Conservation (phyloP, 306 rosid species). For the Gillenia trifoliata region DNA sequence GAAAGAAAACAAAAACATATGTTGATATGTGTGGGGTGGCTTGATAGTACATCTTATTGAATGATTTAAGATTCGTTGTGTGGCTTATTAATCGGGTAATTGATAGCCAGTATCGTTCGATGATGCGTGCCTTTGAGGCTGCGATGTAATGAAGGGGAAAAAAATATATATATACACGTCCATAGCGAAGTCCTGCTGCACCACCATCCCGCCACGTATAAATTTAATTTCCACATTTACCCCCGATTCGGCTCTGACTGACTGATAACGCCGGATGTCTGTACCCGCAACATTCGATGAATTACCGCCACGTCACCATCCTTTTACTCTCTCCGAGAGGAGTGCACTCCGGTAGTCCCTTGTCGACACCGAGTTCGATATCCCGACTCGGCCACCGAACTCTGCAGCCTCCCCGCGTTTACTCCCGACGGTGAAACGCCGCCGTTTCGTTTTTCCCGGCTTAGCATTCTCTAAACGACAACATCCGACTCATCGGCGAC, state of each 20-base stretch:
- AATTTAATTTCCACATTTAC: background rate
- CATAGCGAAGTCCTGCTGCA: background rate
- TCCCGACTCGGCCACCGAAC: constrained; percentile 36
- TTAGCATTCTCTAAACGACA: constrained; percentile 63
- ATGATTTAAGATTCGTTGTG: too few species aligned
- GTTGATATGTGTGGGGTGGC: too few species aligned
- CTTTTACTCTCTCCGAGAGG: background rate
- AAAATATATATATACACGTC: background rate
- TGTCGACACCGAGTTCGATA: constrained; percentile 30
- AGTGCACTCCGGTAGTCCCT: constrained; percentile 27
- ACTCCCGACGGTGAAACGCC: constrained; percentile 41
- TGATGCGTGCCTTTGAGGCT: too few species aligned
- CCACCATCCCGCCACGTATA: background rate
- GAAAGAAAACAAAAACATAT: background rate
- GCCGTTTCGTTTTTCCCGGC: constrained; percentile 43
- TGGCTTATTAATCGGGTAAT: too few species aligned
- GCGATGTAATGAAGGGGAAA: too few species aligned
- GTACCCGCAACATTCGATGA: background rate
- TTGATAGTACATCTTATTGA: too few species aligned
- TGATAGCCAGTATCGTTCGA: too few species aligned
- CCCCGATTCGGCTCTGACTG: background rate
- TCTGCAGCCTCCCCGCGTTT: constrained; percentile 23
- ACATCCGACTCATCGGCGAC: constrained; percentile 62
- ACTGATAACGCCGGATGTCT: background rate
- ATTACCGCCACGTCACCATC: constrained; percentile 6